Percentiles rank a stretch among this genome's conserved stretches.
These are phyloP conservation scores for Hypoxylon crocopeplum DNA, from an alignment of 495 filamentous ascomycete genomes.

Conservation along the genomic window DNA sequence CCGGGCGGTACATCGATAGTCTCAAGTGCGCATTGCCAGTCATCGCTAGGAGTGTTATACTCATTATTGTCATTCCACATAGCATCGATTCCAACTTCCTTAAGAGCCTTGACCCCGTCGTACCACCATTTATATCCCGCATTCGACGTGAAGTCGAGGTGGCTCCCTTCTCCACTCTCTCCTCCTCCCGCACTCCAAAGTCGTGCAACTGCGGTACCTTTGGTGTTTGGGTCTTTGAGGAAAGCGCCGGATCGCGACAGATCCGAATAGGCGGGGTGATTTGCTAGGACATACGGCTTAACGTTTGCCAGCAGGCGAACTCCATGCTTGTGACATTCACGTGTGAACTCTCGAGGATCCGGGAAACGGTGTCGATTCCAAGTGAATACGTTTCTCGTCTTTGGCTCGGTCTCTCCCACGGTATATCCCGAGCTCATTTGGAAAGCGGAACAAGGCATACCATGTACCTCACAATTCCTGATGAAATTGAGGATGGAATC, in stretches of 20 bases:
- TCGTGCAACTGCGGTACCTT: slow-evolving; percentile 60
- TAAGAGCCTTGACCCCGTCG: slow-evolving; percentile 65
- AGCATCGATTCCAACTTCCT: slow-evolving; percentile 66
- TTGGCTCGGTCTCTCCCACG: slow-evolving; percentile 67
- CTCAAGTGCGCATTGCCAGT: slow-evolving; percentile 65
- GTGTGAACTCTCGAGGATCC: slow-evolving; percentile 65
- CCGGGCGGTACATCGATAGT: slow-evolving; percentile 42
- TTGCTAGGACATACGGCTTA: slow-evolving; percentile 71
- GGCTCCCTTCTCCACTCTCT: slow-evolving; percentile 70
- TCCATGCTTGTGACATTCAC: slow-evolving; percentile 65
- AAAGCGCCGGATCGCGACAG: slow-evolving; percentile 61
- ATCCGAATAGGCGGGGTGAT: slow-evolving; percentile 67
- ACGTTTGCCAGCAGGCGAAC: slow-evolving; percentile 73
- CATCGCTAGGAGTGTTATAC: slow-evolving; percentile 69
- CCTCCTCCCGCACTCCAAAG: slow-evolving; percentile 74
- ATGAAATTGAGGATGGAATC: slow-evolving; percentile 66
- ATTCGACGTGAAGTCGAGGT: slow-evolving; percentile 72
- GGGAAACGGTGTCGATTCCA: slow-evolving; percentile 74
- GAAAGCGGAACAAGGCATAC: slow-evolving; percentile 74
- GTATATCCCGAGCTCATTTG: slow-evolving; percentile 77
- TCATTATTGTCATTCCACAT: slow-evolving; percentile 85
- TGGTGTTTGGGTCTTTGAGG: slow-evolving; percentile 64
- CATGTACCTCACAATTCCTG: slow-evolving; percentile 63
- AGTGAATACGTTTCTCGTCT: slow-evolving; percentile 73
- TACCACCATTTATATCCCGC: slow-evolving; percentile 74